Evolutionary conservation across 2,329 filamentous ascomycete species (phyloP), one percentile per base, ranked within the genome.

Genomic region (Myriosclerotinia curreyana): DNA sequence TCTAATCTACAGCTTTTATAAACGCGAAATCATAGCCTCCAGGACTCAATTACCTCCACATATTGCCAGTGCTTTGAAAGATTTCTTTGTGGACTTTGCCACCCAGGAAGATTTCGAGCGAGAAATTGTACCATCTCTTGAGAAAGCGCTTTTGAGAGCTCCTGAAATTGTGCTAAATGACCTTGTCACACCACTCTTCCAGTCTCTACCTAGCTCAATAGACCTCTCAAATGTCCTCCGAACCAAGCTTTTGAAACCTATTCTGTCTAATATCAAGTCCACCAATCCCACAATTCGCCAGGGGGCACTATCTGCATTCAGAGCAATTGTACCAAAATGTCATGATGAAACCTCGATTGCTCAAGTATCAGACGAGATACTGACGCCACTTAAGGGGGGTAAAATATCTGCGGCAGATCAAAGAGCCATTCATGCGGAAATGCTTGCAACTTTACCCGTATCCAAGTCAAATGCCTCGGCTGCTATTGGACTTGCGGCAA

Each of bases 221-320:
- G 94, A 99, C 71, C 81, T 98, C 22, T 94, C 94, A 11, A 83
- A 86, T 46, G 78, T 90, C 5, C 80, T 98, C 22, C 82, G 84
- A 60, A 80, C 82, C 34, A 90, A 89, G 66, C 81, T 99, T 44
- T 77, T 96, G 46, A 98, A 96, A 75, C 91, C 92, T 7, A 79
- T 99, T 15, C 78, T 98, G n/a, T 87, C 92, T 49, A 96, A 92
- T 74, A 82, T 93, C 75, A 97, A 96, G 76, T 98, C 95, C 1
- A 93, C 90, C 72, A 98, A 96, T 75, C 79, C 85, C 17, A 77
- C 77, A 2, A 91, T 97, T 67, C 87, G 94, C 64, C 84, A 84
- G 67, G 92, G 92, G 31, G 90, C 91, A 11, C 78, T 93, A 28
- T 81, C 83, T 48, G 89, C 89, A 9, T 96, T 98, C 75, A 82